Conservation (phyloP, 345 rosid genomes). For the Noccaea bulbosa region DNA sequence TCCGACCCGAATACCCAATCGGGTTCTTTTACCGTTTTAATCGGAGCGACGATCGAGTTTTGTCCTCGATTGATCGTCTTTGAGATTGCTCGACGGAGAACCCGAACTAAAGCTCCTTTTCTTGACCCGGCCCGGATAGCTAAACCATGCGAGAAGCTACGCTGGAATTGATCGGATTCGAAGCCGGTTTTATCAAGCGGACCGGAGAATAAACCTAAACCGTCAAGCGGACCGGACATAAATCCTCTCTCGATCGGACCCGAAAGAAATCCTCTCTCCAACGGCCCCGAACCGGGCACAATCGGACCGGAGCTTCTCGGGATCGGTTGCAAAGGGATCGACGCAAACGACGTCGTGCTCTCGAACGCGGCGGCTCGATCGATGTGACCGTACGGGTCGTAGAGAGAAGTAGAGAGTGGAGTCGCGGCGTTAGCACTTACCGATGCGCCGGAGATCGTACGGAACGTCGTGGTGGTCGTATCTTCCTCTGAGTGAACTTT, state of each 20-base stretch:
- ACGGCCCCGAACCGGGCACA: constrained; percentile 71
- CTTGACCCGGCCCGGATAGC: constrained; percentile 51
- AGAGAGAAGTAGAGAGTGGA: constrained; percentile 78
- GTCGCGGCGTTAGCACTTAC: constrained; percentile 96
- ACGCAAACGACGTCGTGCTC: constrained; percentile 81
- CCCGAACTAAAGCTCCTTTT: constrained; percentile 68
- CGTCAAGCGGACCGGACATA: constrained; percentile 91
- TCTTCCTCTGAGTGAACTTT: constrained; percentile 87
- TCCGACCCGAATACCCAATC: constrained; percentile 71
- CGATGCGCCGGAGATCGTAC: constrained; percentile 94
- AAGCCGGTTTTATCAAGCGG: constrained; percentile 58
- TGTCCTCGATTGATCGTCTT: constrained; percentile 72
- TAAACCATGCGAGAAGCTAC: constrained; percentile 85
- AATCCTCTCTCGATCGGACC: constrained; percentile 93
- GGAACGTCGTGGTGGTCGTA: constrained; percentile 68
- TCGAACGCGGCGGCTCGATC: constrained; percentile 93
- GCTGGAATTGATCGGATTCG: constrained; percentile 65
- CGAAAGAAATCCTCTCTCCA: constrained; percentile 81
- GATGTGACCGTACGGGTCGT: constrained; percentile 65
- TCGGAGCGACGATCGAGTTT: constrained; percentile 80
- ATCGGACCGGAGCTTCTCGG: constrained; percentile 80
- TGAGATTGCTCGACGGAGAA: constrained; percentile 70
- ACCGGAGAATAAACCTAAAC: constrained; percentile 57
- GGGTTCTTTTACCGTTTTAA: constrained; percentile 70
- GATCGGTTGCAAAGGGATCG: constrained; percentile 90